Evolutionary conservation across 164 flowering plant species (phyloP), one percentile per base, ranked within the genome.

Genomic region (Annona cherimola): DNA sequence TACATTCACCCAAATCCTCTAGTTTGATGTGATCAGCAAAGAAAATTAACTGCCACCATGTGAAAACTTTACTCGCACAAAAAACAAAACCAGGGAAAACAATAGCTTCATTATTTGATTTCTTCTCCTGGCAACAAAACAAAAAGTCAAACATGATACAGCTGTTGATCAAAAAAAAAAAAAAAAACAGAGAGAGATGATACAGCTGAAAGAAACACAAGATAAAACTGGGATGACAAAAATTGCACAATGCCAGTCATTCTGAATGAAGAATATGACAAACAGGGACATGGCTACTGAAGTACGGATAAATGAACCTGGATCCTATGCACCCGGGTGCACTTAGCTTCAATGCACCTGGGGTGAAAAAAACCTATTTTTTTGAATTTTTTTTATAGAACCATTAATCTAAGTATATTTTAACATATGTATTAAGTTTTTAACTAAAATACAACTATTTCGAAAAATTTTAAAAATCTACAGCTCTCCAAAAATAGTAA

Each of bases 71-170:
- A 41, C 41, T 44, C 67, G 44, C 67, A 64, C 12, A 64, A 2
- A 14, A 64, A 64, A 64, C 43, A 64, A 35, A 64, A 64, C 41
- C 67, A 42, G 67, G 67, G 67, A 11, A 64, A 64, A 64, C 12
- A 16, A 64, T 44, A 40, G 41, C 67, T n/a, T 64, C 67, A 7
- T 8, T 19, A 61, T 61, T 26, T 19, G 9, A 26, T 61, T 61
- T 61, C 64, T 61, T 61, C 64, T 14, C 64, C 64, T 61, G 64
- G 8, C 64, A 61, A 61, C 5, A 19, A 54, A 54, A 14, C 61
- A 57, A 57, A 57, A 16, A 57, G 35, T 26, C 35, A 26, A 26
- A 26, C 35, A 26, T 26, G 35, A 26, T 26, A 26, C 35, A 26
- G 35, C 35, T 26, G 35, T 16, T 50, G 57, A 11, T 16, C 2